Evolutionary conservation across 2,329 filamentous ascomycete species (phyloP).

Genomic region (Cryphonectria radicalis): DNA sequence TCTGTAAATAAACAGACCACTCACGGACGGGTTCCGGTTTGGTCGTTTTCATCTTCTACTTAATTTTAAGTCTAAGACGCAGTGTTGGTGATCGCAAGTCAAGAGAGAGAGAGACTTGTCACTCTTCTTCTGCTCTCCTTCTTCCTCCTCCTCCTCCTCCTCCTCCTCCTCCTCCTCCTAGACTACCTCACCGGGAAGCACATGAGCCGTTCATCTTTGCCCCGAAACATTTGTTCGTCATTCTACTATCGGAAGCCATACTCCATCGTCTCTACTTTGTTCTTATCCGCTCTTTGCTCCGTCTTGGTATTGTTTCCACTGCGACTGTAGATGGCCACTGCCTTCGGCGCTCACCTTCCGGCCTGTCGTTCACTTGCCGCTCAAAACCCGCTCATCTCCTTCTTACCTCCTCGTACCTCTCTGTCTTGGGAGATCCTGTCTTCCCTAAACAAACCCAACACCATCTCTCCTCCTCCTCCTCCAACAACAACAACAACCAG

Average conservation of each 20-base stretch:
- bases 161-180: not conserved
- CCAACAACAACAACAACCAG: too few relatives aligned
- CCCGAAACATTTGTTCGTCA: constrained; percentile 18
- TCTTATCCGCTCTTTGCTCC: constrained; percentile 13
- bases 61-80: not conserved
- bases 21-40: constrained; percentile 18
- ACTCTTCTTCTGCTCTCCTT: not conserved
- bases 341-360: constrained; percentile 8
- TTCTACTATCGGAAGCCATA: constrained; percentile 19
- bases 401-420: not conserved
- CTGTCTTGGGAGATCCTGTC: not conserved
- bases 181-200: constrained; percentile 1
- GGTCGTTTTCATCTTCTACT: not conserved
- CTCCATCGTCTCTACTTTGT: constrained; percentile 24
- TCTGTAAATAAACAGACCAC: constrained; percentile 18
- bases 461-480: not conserved
- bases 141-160: not conserved
- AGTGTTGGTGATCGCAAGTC: not conserved
- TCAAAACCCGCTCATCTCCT: constrained; percentile 1
- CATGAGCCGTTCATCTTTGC: not conserved
- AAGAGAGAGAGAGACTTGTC: not conserved
- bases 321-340: constrained; percentile 14
- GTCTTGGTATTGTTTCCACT: constrained; percentile 11
- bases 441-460: not conserved
- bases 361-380: constrained; percentile 14